Base-by-base conservation (phyloP, 176 grass and related monocot genomes). In the Microstegium vimineum region DNA sequence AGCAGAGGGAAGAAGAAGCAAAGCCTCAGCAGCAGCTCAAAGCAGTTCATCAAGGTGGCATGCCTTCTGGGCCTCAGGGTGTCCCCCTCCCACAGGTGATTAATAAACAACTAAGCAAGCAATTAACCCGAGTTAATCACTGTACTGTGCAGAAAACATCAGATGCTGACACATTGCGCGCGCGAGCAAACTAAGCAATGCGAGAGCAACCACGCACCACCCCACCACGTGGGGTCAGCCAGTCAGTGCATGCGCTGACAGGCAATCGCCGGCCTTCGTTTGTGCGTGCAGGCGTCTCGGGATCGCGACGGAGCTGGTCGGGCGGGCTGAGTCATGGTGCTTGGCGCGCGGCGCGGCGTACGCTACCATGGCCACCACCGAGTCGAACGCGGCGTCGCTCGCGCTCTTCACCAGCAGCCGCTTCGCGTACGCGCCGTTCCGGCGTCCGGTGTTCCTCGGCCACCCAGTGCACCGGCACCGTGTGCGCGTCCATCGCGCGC, bases 1-100 rank as follows among this genome's bases (percentile, higher is more conserved):
- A 90, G 84, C 73, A 76, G 70, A 56, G 92, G 87, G 73, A 84
- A 27, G 62, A 76, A 49, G 75, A 36, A 14, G 8, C 59, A 36
- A 10, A 43, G 51, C 17, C n/a, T 27, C 26, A 62, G 26, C 25
- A 14, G 75, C 81, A 66, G 32, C 43, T 46, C 59, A 17, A 64
- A 65, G 77, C 80, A 76, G 64, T 90, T 78, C 45, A 82, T 83
- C 32, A 94, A 92, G 79, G 78, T 90, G 20, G 93, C 85, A 25
- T 92, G 88, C 83, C 82, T 94, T 76, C 93, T 94, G 46, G 90
- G 93, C 65, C 90, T 94, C 56, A 81, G 93, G 51, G 93, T 94
- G 69, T 94, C 90, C 2, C 90, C 93, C 0, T 75, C 85, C 59
- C 93, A 94, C 85, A 84, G 93, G 93, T 94, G 71, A 81, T 23